Base-by-base conservation (phyloP, 768 basidiomycete genomes). In the Mycena vulgaris region DNA sequence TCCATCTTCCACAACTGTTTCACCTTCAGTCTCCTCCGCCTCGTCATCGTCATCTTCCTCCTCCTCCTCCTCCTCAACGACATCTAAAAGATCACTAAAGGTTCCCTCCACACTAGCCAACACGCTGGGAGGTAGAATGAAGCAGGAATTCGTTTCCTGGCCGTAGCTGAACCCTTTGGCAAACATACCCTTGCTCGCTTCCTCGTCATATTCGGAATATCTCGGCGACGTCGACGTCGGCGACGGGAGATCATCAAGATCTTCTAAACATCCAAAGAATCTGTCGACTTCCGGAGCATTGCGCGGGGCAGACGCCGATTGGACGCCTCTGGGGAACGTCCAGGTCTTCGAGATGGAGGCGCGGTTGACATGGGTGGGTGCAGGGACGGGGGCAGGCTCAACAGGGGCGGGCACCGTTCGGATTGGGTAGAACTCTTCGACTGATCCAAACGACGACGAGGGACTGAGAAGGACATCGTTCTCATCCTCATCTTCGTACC, bases 221-320 rank as follows among this genome's bases (percentile, higher is more conserved):
- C 76, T 78, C 76, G 82, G 79, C 8, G 90, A 89, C 0, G 87
- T 83, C 8, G 90, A 89, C 0, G 87, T 83, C 47, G 81, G 81
- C 7, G 76, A 80, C 30, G 82, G 80, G 31, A 74, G 78, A 40
- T 86, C 84, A 72, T 88, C 87, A n/a, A 80, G 77, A 60, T 87
- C 86, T 60, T 91, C 90, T 42, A 89, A 80, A 69, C 93, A 95
- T 48, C 88, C 90, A 74, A 95, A 95, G 86, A 95, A 95, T 37
- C 84, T 86, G 77, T 95, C 94, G 11, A 92, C 83, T n/a, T 90
- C 87, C 23, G 88, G 85, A 61, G 74, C 71, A 51, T 77, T 79
- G 78, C 2, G 80, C 70, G 40, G 75, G 35, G 60, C 51, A 21
- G 62, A 16, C 70, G 16, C 73, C 70, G 25, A 67, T 69, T 30